Evolutionary conservation across 495 filamentous ascomycete genomes (phyloP), one percentile per base, ranked within the genome.

Genomic region (Penicillium samsonianum): DNA sequence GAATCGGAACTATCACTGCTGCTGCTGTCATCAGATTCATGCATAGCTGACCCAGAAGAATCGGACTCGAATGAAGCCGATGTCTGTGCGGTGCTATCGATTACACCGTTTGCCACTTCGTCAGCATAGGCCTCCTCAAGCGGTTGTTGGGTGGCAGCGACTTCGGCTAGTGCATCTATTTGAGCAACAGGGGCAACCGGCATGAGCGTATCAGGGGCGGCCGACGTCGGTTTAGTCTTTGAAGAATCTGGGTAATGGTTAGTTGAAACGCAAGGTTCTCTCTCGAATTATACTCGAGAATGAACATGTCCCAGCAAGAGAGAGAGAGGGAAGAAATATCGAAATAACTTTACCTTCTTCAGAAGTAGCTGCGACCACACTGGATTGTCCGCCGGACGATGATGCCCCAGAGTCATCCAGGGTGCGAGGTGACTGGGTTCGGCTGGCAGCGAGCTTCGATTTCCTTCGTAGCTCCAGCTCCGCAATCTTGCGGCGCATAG

Each of bases 401-500:
- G 65, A 64, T 14, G 47, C 26, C 9, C 38, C 50, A 10, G 65
- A 64, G 26, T 59, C 48, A 46, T 70, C 64, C 16, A 65, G 7
- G 35, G 40, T 48, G 26, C 57, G 65, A 55, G 74, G 73, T 22
- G 72, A 75, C 33, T 75, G 65, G 35, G 65, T 67, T 46, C 68
- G 72, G 46, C 68, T 77, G 22, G 71, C 69, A 51, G 68, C 76
- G 26, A 78, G 68, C 61, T 80, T 85, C 35, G 75, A 75, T 68
- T 84, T 85, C 58, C 83, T 85, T 56, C 80, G 82, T 31, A 87
- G 81, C 68, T 95, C 90, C 35, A 86, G 80, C 64, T 91, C 86
- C 16, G 87, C 88, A 67, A 96, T 93, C 53, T 80, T 86, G 67
- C 82, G 82, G 60, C 84, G 90, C 78, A 92, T 83, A 38, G 80